Evolutionary conservation across 805 yeast genomes (phyloP), one percentile per base, ranked within the genome.

Genomic region (Candida ovalis): DNA sequence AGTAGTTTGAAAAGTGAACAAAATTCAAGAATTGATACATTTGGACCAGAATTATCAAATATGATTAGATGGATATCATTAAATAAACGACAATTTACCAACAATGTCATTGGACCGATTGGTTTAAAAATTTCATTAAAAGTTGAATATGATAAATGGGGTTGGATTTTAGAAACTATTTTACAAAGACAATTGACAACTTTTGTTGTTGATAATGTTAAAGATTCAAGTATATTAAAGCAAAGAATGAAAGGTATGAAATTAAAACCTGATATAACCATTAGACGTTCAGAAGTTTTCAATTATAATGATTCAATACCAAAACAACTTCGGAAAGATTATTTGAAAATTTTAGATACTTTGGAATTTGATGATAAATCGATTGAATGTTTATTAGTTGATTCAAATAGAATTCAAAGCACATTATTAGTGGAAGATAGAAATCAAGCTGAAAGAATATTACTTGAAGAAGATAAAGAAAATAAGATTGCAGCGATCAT

Each of bases 101-200:
- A 63, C 2, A 59, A 59, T 32, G 96, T 96, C 0, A 64, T 84
- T 17, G 98, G 98, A 0, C 99, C 99, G 0, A 53, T 92, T 2
- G 97, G 96, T 1, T 54, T 72, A 3, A 68, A 69, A 50, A 71
- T 89, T 2, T 71, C 77, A 4, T 69, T 92, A 13, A 85, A 80
- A 57, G 62, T 68, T 1, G 81, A 75, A 8, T 78, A 66, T 56
- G 66, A 72, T 19, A 62, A 69, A 25, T 91, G 89, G 89, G 67
- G 75, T 4, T 76, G 75, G 22, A 64, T 85, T 4, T 60, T 91
- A 6, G 95, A 88, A 56, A 64, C 78, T 0, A 60, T 72, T 1
- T 61, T 89, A 27, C 73, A 73, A 2, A 65, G 69, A 9, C 64
- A 78, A 0, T 63, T 87, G 8, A 80, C 74, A 36, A 72, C 88